Conservation (phyloP, 73 alveolate genomes). For the Paramecium tetraurelia region DNA sequence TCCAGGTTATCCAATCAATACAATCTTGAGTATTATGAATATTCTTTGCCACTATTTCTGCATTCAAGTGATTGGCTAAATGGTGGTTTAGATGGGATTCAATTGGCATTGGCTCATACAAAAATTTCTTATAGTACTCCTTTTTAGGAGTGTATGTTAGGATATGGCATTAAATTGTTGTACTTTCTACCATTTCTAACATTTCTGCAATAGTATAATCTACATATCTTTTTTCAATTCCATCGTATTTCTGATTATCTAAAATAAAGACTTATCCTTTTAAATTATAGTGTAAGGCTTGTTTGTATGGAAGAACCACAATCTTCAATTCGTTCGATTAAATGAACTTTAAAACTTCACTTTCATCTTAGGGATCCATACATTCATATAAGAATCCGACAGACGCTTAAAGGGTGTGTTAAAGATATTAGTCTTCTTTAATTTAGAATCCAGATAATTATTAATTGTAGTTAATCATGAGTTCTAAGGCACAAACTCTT, state of each 20-base stretch:
- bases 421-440: constrained; percentile 61
- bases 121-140: constrained; percentile 96
- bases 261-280: constrained; percentile 70
- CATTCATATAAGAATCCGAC: constrained; percentile 82
- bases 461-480: neutral
- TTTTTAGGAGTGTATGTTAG: constrained; percentile 79
- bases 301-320: neutral
- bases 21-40: constrained; percentile 94
- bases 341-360: constrained; percentile 71
- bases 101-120: constrained; percentile 96
- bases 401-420: constrained; percentile 71
- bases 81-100: constrained; percentile 93
- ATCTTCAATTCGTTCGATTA: neutral
- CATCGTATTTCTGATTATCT: constrained; percentile 94
- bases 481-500: constrained; percentile 67
- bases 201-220: constrained; percentile 98
- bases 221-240: constrained; percentile 89
- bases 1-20: constrained; percentile 99
- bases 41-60: constrained; percentile 94
- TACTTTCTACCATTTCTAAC: constrained; percentile 96
- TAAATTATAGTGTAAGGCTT: constrained; percentile 25
- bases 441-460: neutral
- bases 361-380: constrained; percentile 68
- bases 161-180: constrained; percentile 80
- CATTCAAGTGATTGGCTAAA: constrained; percentile 94